These are phyloP conservation scores for Pistacia integerrima DNA, from an alignment of 345 rosid species.

Conservation along the genomic window DNA sequence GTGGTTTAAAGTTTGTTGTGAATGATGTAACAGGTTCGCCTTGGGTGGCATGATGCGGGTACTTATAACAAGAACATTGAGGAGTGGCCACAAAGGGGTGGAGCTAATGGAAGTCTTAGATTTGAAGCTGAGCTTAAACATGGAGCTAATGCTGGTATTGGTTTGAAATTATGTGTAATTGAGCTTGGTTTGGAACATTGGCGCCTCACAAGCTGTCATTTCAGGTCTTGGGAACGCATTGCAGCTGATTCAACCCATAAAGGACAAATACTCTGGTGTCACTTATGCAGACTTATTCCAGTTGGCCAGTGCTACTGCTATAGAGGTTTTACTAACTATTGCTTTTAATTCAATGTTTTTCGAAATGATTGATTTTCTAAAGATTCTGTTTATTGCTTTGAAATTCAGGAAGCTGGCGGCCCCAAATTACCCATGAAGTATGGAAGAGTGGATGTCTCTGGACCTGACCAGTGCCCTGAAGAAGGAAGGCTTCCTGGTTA, in stretches of 20 bases:
- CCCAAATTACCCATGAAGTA: constrained; percentile 91
- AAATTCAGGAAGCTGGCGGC: constrained; percentile 88
- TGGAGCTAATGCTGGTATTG: constrained; percentile 90
- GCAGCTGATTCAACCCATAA: constrained; percentile 75
- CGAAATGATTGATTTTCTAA: constrained; percentile 1
- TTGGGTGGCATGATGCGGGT: constrained; percentile 98
- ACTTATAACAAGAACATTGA: constrained; percentile 87
- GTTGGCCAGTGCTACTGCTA: constrained; percentile 90
- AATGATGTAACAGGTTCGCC: constrained; percentile 57
- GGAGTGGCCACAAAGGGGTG: constrained; percentile 93
- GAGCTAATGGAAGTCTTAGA: constrained; percentile 93
- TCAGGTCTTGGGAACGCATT: constrained; percentile 86
- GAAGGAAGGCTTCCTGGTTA: constrained; percentile 99
- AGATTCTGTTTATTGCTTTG: constrained; percentile 23
- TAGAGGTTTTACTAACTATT: constrained; percentile 61
- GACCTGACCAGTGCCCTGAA: constrained; percentile 86
- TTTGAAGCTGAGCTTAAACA: constrained; percentile 92
- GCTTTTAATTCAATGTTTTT: not conserved
- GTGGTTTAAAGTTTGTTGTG: not conserved
- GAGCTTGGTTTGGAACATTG: constrained; percentile 7
- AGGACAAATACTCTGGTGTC: constrained; percentile 77
- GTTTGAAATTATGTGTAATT: not conserved
- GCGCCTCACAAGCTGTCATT: constrained; percentile 26
- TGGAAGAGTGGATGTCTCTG: constrained; percentile 81
- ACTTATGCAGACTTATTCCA: constrained; percentile 94